Conservation (phyloP, 2,329 filamentous ascomycete genomes). For the Sporothrix sp. region DNA sequence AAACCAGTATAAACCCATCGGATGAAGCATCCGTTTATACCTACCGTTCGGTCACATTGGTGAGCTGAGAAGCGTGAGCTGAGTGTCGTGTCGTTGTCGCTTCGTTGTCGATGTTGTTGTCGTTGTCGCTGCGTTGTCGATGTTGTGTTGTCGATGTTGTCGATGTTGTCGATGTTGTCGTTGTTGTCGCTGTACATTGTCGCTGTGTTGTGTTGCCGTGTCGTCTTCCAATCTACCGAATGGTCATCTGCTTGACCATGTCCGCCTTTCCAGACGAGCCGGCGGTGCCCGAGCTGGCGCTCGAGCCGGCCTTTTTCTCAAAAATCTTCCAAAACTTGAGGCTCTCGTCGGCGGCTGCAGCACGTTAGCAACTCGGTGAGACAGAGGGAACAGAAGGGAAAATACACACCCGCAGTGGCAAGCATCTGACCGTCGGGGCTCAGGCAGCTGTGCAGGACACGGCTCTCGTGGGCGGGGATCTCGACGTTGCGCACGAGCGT, state of each 20-base stretch:
- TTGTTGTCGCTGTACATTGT: background rate
- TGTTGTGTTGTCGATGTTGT: slow-evolving; percentile 5
- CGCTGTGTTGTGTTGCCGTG: slow-evolving; percentile 1
- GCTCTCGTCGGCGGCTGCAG: slow-evolving; percentile 91
- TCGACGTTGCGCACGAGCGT: slow-evolving; percentile 94
- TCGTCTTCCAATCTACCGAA: slow-evolving; percentile 47
- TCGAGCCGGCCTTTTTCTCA: slow-evolving; percentile 84
- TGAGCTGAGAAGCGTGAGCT: slow-evolving; percentile 10
- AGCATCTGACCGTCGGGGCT: slow-evolving; percentile 98
- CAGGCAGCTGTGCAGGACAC: slow-evolving; percentile 91
- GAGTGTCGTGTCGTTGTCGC: slow-evolving; percentile 10
- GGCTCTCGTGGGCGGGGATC: slow-evolving; percentile 93
- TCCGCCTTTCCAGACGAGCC: slow-evolving; percentile 68
- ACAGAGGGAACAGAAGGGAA: too few species aligned
- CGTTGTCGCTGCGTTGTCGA: background rate
- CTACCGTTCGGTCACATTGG: slow-evolving; percentile 30
- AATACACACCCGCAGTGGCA: slow-evolving; percentile 85
- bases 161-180: background rate
- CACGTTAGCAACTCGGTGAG: too few species aligned
- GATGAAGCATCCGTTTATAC: slow-evolving; percentile 27
- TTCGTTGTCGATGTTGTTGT: slow-evolving; percentile 14
- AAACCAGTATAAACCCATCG: slow-evolving; percentile 14
- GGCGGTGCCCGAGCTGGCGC: slow-evolving; percentile 53
- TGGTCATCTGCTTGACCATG: slow-evolving; percentile 92
- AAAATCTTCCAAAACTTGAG: slow-evolving; percentile 99